phyloP scores from a whole-genome alignment of 192 early-diverging fungal genomes.

The Coemansia sp. region DNA sequence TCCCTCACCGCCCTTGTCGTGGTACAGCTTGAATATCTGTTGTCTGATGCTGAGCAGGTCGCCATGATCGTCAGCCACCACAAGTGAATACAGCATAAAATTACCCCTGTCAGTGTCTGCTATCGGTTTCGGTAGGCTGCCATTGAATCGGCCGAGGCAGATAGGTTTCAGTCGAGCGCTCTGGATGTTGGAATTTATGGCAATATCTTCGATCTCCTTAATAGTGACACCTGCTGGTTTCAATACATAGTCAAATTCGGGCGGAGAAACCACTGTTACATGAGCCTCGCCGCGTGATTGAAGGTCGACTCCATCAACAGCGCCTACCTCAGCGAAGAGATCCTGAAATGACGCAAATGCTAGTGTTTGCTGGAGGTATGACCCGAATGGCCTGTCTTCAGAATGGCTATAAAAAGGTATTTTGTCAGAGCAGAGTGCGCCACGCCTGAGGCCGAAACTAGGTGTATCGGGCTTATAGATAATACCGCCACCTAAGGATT shows the following conservation, averaged over 20 bases:
- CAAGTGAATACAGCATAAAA: slow-evolving; percentile 42
- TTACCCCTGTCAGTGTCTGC: slow-evolving; percentile 10
- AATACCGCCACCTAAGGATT: slow-evolving; percentile 4
- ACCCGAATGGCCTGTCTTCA: slow-evolving; percentile 25
- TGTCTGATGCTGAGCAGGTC: slow-evolving; percentile 56
- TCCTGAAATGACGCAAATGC: slow-evolving; percentile 57
- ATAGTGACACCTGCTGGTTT: slow-evolving; percentile 63
- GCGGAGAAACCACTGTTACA: slow-evolving; percentile 67
- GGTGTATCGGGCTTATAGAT: slow-evolving; percentile 42
- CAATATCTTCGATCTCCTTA: slow-evolving; percentile 62
- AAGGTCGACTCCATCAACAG: slow-evolving; percentile 35
- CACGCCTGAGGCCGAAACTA: slow-evolving; percentile 28
- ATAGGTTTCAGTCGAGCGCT: slow-evolving; percentile 53
- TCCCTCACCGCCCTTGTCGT: slow-evolving; percentile 64
- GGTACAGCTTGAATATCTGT: slow-evolving; percentile 58
- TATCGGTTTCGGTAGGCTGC: slow-evolving; percentile 31
- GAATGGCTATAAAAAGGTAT: slow-evolving; percentile 55
- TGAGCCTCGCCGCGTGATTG: slow-evolving; percentile 65
- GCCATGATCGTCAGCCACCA: slow-evolving; percentile 50
- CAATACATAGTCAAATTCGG: slow-evolving; percentile 60
- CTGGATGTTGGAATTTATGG: slow-evolving; percentile 57
- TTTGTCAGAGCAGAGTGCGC: slow-evolving; percentile 41
- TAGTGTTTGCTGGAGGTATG: slow-evolving; percentile 63
- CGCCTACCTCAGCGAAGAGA: slow-evolving; percentile 55
- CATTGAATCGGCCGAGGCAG: slow-evolving; percentile 61